Evolutionary conservation across 2,329 filamentous ascomycete species (phyloP), one percentile per base, ranked within the genome.

Genomic region (Cytospora paraplurivora): DNA sequence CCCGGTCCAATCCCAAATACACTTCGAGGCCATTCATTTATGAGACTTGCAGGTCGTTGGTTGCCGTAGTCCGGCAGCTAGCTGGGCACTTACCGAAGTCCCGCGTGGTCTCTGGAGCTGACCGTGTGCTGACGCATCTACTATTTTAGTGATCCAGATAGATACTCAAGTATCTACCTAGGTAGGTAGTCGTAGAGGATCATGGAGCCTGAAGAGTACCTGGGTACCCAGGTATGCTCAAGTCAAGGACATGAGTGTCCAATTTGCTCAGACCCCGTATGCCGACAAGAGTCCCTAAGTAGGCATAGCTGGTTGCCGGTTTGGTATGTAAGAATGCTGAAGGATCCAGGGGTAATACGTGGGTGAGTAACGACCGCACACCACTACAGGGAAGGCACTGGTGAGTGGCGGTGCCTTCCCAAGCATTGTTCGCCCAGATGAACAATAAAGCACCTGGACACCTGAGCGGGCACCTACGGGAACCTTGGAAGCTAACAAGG

Each of bases 1-100:
- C 64, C 62, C 41, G 54, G 62, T 53, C 41, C 52, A 49, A 58
- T 44, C 64, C 64, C 64, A 64, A 66, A 66, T 62, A 44, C 62
- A 44, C 62, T 64, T 61, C 37, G 38, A 61, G 51, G 51, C 59
- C 51, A 37, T 49, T 17, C n/a, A 50, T 19, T 55, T 61, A 38
- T 55, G 59, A 61, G 59, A 61, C 58, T 61, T 37, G 58, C 27
- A 27, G 27, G 27, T 27, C 27, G 4, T 27, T 27, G 47, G 33
- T 61, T 34, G 50, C 35, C 37, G 41, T 61, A 34, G 38, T 38
- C 50, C 51, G 59, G 59, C 59, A 61, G 59, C 59, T 27, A 27
- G 2, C 27, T 3, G 27, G 27, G 27, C 27, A 7, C 52, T 53
- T 61, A 61, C 59, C 59, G 59, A 61, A 52, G 15, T 8, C n/a